Conservation (phyloP, 164 flowering plant genomes). For the Berberis vulgaris region DNA sequence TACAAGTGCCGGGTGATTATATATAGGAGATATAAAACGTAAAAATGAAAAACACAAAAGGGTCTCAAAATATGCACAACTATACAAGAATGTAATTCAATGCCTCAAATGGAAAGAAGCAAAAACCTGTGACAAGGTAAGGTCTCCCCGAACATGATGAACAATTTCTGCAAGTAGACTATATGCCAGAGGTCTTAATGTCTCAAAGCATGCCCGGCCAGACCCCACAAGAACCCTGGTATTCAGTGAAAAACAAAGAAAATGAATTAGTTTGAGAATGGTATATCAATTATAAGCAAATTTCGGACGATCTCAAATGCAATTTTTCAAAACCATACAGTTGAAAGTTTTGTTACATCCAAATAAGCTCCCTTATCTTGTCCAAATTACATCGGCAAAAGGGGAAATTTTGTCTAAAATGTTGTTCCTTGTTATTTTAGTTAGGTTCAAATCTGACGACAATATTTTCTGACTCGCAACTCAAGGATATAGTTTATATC, state of each 20-base stretch:
- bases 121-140: slow-evolving; percentile 84
- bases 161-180: slow-evolving; percentile 97
- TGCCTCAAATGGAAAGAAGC: background rate
- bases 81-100: background rate
- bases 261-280: background rate
- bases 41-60: background rate
- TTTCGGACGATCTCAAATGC: background rate
- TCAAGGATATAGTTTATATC: too few relatives aligned
- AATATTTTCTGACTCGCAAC: too few relatives aligned
- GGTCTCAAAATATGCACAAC: background rate
- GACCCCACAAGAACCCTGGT: slow-evolving; percentile 89
- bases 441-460: too few relatives aligned
- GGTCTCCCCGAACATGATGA: slow-evolving; percentile 89
- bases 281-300: background rate
- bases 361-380: too few relatives aligned
- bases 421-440: too few relatives aligned
- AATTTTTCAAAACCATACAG: background rate
- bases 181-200: slow-evolving; percentile 92
- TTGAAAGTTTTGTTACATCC: too few relatives aligned
- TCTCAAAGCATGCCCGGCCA: slow-evolving; percentile 93
- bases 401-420: too few relatives aligned
- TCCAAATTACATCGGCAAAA: too few relatives aligned
- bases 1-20: too few relatives aligned
- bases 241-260: background rate
- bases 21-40: too few relatives aligned